Evolutionary conservation across 495 filamentous ascomycete genomes (phyloP), one percentile per base, ranked within the genome.

Genomic region (Neurospora sublineolata): DNA sequence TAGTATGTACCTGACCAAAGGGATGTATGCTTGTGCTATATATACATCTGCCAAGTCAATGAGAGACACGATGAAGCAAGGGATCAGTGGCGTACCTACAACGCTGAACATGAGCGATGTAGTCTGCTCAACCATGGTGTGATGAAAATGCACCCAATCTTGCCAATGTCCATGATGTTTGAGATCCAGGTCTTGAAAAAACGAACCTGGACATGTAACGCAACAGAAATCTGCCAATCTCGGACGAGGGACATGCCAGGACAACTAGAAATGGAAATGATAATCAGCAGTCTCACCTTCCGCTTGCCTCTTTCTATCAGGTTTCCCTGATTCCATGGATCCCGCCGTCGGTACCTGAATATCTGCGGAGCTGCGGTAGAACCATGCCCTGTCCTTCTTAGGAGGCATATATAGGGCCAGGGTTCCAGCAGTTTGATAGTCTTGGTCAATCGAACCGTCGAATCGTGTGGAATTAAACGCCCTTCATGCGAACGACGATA

Each of bases 401-500:
- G 52, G 10, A 36, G 52, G 30, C 52, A 18, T 0, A 18, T 64
- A 64, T 64, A 64, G 52, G 23, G 3, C 27, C 27, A 18, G 23
- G 14, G 27, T 64, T 60, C 27, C 52, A 33, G 27, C 30, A 4
- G 7, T 60, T 9, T 2, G 11, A 14, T 23, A 4, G 11, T 16
- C 2, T 60, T 30, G 1, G 27, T 60, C 52, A 4, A 7, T 30
- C 0, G 1, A 1, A 9, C 6, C 6, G 27, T 16, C 52, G 7
- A 33, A 60, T 30, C 12, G 2, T 1, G 52, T 9, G 14, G 12
- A 0, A 33, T 1, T 33, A 0, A 4, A 8, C 12, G 4, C 6
- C 14, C 12, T 18, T 33, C 27, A 18, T 0, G 12, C 1, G 3
- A 0, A 14, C 10, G 23, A 0, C 0, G 20, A 27, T 4, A 20